Percentiles rank a stretch among this genome's conserved stretches.
Evolutionary conservation across 768 basidiomycete genomes (phyloP).

Genomic region (Lentinula detonsa): DNA sequence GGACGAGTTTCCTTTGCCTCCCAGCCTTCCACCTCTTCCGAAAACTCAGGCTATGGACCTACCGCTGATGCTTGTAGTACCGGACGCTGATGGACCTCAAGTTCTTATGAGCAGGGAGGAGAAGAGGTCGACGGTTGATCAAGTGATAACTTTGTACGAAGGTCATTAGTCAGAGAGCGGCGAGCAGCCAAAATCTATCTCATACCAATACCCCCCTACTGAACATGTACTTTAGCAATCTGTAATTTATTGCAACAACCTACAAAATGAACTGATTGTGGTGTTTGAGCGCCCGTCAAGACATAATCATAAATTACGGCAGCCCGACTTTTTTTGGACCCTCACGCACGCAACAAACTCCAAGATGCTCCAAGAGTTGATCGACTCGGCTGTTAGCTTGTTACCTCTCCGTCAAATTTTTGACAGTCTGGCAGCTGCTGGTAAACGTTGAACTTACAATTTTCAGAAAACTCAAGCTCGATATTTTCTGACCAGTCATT

Average conservation of each 20-base stretch:
- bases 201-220: neutral
- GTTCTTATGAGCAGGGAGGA: neutral
- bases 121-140: conserved; percentile 3
- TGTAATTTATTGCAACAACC: no score
- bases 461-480: neutral
- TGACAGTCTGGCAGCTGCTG: neutral
- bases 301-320: neutral
- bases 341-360: neutral
- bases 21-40: conserved; percentile 10
- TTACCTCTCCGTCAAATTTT: neutral
- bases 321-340: neutral
- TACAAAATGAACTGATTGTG: neutral
- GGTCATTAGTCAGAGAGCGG: neutral
- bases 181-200: neutral
- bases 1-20: conserved; percentile 42
- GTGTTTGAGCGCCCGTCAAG: neutral
- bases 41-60: neutral
- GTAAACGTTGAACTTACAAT: neutral
- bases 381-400: neutral
- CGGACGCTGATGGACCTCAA: neutral
- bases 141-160: conserved; percentile 3
- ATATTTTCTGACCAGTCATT: neutral
- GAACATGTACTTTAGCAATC: neutral
- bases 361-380: neutral
- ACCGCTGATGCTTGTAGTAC: neutral